Evolutionary conservation across 2,329 filamentous ascomycete species (phyloP).

Genomic region (Penicillium griseofulvum): DNA sequence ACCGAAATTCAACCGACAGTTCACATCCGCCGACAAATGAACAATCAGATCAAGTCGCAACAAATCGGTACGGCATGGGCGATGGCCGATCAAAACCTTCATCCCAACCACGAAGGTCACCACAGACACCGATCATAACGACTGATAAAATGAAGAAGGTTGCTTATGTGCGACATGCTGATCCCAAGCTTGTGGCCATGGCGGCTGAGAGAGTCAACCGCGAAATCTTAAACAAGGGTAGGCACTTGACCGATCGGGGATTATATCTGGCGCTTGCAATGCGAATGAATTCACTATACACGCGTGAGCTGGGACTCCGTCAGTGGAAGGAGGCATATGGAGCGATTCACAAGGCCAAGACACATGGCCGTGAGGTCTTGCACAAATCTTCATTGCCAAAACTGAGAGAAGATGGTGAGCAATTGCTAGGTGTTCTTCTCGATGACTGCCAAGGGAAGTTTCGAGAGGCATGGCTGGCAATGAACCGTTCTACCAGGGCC

Average conservation of each 20-base stretch:
- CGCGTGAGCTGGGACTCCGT: constrained; percentile 9
- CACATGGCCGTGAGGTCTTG: constrained; percentile 11
- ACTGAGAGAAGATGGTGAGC: constrained; percentile 16
- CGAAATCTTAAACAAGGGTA: constrained; percentile 17
- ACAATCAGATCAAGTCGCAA: not conserved
- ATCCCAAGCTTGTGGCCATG: constrained; percentile 12
- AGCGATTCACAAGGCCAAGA: constrained; percentile 25
- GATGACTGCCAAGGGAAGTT: constrained; percentile 25
- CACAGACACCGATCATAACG: not conserved
- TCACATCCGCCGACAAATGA: not conserved
- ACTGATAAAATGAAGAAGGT: constrained; percentile 3
- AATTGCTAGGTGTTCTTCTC: constrained; percentile 24
- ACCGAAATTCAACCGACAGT: not conserved
- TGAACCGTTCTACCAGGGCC: constrained; percentile 21
- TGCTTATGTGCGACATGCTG: constrained; percentile 2
- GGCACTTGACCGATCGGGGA: constrained; percentile 19
- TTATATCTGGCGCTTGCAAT: constrained; percentile 22
- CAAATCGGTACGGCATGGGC: not conserved
- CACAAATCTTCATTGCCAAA: constrained; percentile 11
- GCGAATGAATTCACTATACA: constrained; percentile 25
- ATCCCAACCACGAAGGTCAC: not conserved
- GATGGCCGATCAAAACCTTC: not conserved
- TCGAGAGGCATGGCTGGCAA: constrained; percentile 27
- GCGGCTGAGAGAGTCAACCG: constrained; percentile 17
- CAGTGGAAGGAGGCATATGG: constrained; percentile 27